Base-by-base conservation (phyloP, 495 filamentous ascomycete genomes). In the Cryomyces minteri region DNA sequence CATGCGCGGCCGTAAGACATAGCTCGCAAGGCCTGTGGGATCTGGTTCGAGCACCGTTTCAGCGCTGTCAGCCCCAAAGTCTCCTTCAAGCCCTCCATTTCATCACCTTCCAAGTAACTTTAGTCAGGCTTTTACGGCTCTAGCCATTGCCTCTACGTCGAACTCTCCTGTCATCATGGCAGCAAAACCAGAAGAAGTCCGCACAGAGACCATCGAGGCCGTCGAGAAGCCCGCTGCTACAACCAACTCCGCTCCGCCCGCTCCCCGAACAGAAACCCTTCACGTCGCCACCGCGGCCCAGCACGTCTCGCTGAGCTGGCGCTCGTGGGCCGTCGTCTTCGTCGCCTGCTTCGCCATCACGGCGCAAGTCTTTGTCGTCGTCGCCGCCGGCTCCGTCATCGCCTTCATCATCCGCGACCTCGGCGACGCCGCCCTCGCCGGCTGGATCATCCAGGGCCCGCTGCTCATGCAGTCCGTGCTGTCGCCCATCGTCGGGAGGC, bases 401-500 rank as follows among this genome's bases (percentile, higher is more conserved):
- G 69, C 69, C 0, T 73, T 75, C 51, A 70, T 71, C 46, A 55
- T 69, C 40, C 58, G 68, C 9, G 70, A 74, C 52, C 54, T 74
- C 0, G 71, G 70, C 12, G 64, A 72, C 29, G 52, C 61, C 5
- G 56, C 62, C 4, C 55, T 73, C 18, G 60, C 68, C 5, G 68
- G 69, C 18, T 73, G 71, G 68, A 65, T 73, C 45, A 75, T 75
- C 39, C 70, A 69, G 56, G 64, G 70, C 4, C 72, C 71, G 0
- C 60, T 76, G 0, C 59, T 73, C 6, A 70, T 71, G 61, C 72
- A 74, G 52, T 59, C 57, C 31, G 69, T 73, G 1, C 59, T 76
- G 4, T 73, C 67, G 0, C 71, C 70, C 5, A 62, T 73, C 41
- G 58, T 74, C 2, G 70, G 70, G 6, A 64, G 70, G 7, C 61